These are phyloP conservation scores for Pleurotus pulmonarius DNA, from an alignment of 768 basidiomycete species.

Conservation along the genomic window DNA sequence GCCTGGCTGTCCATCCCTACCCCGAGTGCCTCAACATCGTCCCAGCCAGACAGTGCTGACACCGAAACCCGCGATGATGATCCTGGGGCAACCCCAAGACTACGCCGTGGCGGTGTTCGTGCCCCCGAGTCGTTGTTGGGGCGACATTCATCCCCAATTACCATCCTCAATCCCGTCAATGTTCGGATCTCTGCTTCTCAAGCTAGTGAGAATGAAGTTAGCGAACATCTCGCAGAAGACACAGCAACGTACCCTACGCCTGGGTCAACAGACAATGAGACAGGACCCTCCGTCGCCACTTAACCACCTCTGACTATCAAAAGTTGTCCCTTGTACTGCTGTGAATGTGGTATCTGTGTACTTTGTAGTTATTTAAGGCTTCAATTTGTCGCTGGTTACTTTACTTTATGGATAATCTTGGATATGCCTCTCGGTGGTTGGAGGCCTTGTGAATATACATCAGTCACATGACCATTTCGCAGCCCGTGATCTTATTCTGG, in stretches of 20 bases:
- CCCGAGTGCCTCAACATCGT: slow-evolving; percentile 11
- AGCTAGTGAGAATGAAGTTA: slow-evolving; percentile 2
- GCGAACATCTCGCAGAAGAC: slow-evolving; percentile 17
- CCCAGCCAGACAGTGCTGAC: slow-evolving; percentile 13
- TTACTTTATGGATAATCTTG: too few relatives aligned
- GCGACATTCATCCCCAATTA: slow-evolving; percentile 35
- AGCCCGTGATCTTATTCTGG: too few relatives aligned
- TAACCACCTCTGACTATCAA: not conserved
- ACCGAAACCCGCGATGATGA: slow-evolving; percentile 31
- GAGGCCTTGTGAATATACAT: too few relatives aligned
- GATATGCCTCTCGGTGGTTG: too few relatives aligned
- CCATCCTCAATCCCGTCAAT: slow-evolving; percentile 6
- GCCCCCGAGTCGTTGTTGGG: slow-evolving; percentile 60
- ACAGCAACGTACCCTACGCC: slow-evolving; percentile 45
- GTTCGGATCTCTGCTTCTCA: slow-evolving; percentile 8
- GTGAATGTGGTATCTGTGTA: too few relatives aligned
- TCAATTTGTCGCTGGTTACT: too few relatives aligned
- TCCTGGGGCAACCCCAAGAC: slow-evolving; percentile 38
- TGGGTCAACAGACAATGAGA: slow-evolving; percentile 41
- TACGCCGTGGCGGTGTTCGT: slow-evolving; percentile 65
- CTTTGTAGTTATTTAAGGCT: too few relatives aligned
- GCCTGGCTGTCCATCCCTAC: slow-evolving; percentile 24
- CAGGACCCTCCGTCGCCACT: slow-evolving; percentile 22
- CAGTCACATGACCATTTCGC: too few relatives aligned
- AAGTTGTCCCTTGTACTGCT: not conserved